Percentiles rank a stretch among this genome's conserved stretches.
phyloP scores from a whole-genome alignment of 352 stramenopile genomes.

The Phytophthora brassicae region DNA sequence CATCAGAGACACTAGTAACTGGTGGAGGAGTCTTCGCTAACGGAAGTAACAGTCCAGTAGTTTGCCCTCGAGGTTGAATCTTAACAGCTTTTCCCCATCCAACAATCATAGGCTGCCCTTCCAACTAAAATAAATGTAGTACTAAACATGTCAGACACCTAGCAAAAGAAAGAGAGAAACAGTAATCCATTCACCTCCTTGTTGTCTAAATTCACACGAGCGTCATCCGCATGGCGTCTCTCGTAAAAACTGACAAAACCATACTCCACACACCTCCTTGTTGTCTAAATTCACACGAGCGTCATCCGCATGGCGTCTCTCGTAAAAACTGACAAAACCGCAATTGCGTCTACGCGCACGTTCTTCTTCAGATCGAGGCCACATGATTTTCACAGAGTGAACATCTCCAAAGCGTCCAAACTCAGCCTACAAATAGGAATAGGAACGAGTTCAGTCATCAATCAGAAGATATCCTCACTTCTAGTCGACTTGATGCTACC shows the following conservation, averaged over 20 bases:
- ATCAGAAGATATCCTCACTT: not conserved
- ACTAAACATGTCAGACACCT: constrained; percentile 4
- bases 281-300: constrained; percentile 69
- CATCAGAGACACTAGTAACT: constrained; percentile 1
- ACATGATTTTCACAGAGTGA: constrained; percentile 98
- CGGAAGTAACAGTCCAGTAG: constrained; percentile 11
- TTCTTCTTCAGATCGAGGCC: constrained; percentile 95
- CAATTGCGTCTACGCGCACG: constrained; percentile 87
- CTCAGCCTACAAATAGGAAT: constrained; percentile 51
- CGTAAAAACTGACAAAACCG: constrained; percentile 95
- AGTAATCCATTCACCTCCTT: too few species aligned
- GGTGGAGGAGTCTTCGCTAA: constrained; percentile 10
- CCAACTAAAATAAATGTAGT: constrained; percentile 42
- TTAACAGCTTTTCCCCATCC: constrained; percentile 83
- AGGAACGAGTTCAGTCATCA: constrained; percentile 13
- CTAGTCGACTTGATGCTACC: not conserved
- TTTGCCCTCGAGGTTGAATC: constrained; percentile 44
- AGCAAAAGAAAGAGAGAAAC: not conserved
- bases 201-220: constrained; percentile 64
- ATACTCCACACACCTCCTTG: constrained; percentile 54
- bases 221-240: constrained; percentile 81
- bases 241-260: constrained; percentile 79
- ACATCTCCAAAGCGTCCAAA: constrained; percentile 92
- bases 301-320: constrained; percentile 80
- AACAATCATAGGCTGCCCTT: constrained; percentile 75